Base-by-base conservation (phyloP, 1,139 yeast species). In the Candida tetrigidarum region DNA sequence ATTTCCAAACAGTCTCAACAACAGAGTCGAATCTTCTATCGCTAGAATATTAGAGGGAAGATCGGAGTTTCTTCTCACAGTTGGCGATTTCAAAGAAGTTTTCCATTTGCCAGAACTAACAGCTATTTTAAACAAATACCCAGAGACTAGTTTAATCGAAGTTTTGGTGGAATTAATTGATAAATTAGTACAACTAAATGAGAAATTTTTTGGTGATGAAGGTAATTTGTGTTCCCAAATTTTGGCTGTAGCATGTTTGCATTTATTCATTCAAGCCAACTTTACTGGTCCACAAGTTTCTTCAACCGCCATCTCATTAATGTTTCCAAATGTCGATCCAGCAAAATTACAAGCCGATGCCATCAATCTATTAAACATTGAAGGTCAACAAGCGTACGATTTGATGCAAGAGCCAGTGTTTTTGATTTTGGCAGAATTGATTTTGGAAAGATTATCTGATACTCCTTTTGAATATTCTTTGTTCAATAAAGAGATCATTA, bases 251-350 rank as follows among this genome's bases (percentile, higher is more conserved):
- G 74, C 86, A 1, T 67, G 82, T 4, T 67, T 90, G 30, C 91
- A 90, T 57, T 62, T 80, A 1, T 92, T 86, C 58, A 67, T 87
- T 18, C 96, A 90, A 59, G 66, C 79, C 43, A 92, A 92, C 60
- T 88, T 77, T 60, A 89, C 97, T 0, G 98, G 98, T 3, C 98
- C 98, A 2, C 74, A 76, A 20, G 59, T 83, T 0, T 71, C 73
- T 0, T 58, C 69, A 30, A 66, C 64, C 3, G 58, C 71, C 2
- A 57, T 62, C 2, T 67, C 71, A 1, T 50, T 69, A 45, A 63
- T 67, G 45, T 71, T 73, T 47, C 58, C 64, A 1, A 52, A 51
- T 1, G 53, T 64, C 20, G 74, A 73, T 55, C 54, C 60, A 2
- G 45, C 52, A 6, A 25, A 50, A 5, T 44, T 73, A 12, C 76